Conservation (phyloP, 2,329 filamentous ascomycete species). For the Phyllosticta citriasiana region DNA sequence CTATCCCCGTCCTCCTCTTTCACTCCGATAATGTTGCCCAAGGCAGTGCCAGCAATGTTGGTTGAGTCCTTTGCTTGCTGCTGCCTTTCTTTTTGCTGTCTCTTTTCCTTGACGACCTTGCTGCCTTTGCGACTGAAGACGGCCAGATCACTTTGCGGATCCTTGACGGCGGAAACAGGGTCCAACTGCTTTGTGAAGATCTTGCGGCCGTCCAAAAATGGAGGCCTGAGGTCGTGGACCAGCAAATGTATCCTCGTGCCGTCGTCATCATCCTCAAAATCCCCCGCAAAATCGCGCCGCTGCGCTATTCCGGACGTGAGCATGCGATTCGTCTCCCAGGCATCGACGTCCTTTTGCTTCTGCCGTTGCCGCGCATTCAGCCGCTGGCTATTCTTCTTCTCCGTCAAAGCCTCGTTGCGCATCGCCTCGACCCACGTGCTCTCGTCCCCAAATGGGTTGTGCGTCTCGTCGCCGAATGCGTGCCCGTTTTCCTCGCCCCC, state of each 20-base stretch:
- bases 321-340: constrained; percentile 99
- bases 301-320: constrained; percentile 92
- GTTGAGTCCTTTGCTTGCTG: constrained; percentile 93
- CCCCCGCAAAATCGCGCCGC: constrained; percentile 65
- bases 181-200: constrained; percentile 97
- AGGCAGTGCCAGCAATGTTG: constrained; percentile 77
- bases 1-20: constrained; percentile 87
- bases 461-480: constrained; percentile 80
- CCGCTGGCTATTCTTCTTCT: constrained; percentile 67
- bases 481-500: constrained; percentile 76
- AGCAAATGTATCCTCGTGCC: constrained; percentile 79
- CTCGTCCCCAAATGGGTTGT: constrained; percentile 77
- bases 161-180: constrained; percentile 82
- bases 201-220: constrained; percentile 87
- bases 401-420: constrained; percentile 60
- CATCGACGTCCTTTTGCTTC: constrained; percentile 88
- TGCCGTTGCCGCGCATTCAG: constrained; percentile 68
- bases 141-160: constrained; percentile 96
- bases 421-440: constrained; percentile 66
- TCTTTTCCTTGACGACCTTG: constrained; percentile 78
- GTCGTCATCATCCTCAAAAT: constrained; percentile 87
- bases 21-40: constrained; percentile 92
- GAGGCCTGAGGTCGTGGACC: constrained; percentile 86
- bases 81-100: constrained; percentile 86
- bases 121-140: constrained; percentile 95